phyloP scores from a whole-genome alignment of 2,329 filamentous ascomycete genomes.

The Calonectria ilicicola region DNA sequence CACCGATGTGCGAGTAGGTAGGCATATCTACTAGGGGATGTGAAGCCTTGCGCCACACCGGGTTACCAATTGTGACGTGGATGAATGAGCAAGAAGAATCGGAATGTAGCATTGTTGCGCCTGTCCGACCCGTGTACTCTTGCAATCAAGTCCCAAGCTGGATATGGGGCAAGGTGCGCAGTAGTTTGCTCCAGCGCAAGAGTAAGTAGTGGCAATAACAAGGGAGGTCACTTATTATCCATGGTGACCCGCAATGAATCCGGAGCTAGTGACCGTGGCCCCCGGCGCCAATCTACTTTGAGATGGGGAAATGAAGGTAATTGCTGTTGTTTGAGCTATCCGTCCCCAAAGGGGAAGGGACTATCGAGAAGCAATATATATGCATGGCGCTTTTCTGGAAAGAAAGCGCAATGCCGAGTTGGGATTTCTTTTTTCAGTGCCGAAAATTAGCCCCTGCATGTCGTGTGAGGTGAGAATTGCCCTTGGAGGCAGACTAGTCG shows the following conservation, averaged over 20 bases:
- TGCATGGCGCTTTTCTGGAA: background rate
- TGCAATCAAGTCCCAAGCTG: background rate
- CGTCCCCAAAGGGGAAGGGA: background rate
- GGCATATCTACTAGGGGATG: background rate
- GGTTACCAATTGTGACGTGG: background rate
- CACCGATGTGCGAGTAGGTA: background rate
- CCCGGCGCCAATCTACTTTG: slow-evolving; percentile 18
- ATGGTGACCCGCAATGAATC: slow-evolving; percentile 18
- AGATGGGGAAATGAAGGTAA: slow-evolving; percentile 21
- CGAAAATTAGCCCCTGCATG: slow-evolving; percentile 37
- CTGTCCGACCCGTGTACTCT: background rate
- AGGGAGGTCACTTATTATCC: background rate
- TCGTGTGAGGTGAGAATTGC: background rate
- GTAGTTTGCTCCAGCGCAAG: background rate
- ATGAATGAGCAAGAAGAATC: background rate
- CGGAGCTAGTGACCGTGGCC: slow-evolving; percentile 7
- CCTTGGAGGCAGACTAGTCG: background rate
- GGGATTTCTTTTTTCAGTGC: slow-evolving; percentile 7
- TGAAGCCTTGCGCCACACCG: background rate
- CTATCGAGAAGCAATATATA: background rate
- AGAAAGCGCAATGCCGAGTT: background rate
- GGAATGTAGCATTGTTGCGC: background rate
- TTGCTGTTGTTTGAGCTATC: slow-evolving; percentile 10
- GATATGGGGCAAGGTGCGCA: no score
- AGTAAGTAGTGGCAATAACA: background rate